Percentiles rank a stretch among this genome's conserved stretches.
Conservation (phyloP, 495 filamentous ascomycete genomes). For the Aspergillus wentii region DNA sequence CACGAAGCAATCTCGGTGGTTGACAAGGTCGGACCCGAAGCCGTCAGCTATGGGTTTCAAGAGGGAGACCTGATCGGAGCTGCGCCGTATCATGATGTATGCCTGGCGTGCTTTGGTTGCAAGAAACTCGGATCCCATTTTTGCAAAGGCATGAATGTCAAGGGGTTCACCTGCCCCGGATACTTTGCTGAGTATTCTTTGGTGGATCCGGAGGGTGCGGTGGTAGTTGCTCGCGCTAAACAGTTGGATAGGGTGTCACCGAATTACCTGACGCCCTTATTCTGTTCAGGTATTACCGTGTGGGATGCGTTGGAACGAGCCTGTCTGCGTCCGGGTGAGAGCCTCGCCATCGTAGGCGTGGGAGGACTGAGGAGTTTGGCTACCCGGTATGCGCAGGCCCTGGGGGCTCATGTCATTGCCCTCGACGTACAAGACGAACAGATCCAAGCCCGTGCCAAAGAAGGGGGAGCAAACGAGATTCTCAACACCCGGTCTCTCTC, state of each 20-base stretch:
- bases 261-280: constrained; percentile 8
- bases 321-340: constrained; percentile 5
- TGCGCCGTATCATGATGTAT: constrained; percentile 8
- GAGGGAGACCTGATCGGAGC: constrained; percentile 11
- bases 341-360: constrained; percentile 11
- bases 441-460: constrained; percentile 4
- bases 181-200: constrained; percentile 14
- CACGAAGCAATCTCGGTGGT: constrained; percentile 15
- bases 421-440: constrained; percentile 12
- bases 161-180: constrained; percentile 7
- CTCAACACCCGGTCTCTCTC: constrained; percentile 4
- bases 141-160: constrained; percentile 4
- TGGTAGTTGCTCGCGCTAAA: not conserved
- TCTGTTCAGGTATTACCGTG: constrained; percentile 17
- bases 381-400: constrained; percentile 9
- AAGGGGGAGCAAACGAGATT: constrained; percentile 5
- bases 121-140: constrained; percentile 3
- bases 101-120: constrained; percentile 9
- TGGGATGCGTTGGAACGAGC: constrained; percentile 14
- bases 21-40: constrained; percentile 12
- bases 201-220: constrained; percentile 12
- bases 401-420: constrained; percentile 11
- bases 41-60: constrained; percentile 6
- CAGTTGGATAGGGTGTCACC: too few species aligned
- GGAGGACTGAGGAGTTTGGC: constrained; percentile 13